Percentiles rank a stretch among this genome's conserved stretches.
These are phyloP conservation scores for Saposhnikovia divaricata DNA, from an alignment of 129 eudicot species.

Conservation along the genomic window DNA sequence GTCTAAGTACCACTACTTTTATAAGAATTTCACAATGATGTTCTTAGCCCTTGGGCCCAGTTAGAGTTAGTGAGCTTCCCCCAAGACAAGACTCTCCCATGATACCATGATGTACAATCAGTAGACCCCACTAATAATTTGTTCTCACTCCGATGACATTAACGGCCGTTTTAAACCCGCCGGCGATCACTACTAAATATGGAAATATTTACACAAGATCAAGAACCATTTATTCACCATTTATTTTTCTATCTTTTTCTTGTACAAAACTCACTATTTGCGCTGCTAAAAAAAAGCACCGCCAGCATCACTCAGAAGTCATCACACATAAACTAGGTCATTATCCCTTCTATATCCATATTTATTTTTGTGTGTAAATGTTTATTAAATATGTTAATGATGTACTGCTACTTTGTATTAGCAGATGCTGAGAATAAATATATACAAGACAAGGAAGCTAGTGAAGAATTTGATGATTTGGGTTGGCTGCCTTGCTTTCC, in stretches of 20 bases:
- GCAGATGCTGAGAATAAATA: constrained; percentile 27
- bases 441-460: constrained; percentile 21
- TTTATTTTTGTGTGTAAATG: neutral
- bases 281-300: neutral
- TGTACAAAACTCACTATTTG: neutral
- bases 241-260: neutral
- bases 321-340: neutral
- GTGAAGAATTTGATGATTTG: constrained; percentile 30
- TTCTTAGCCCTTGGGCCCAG: neutral
- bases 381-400: neutral
- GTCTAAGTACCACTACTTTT: neutral
- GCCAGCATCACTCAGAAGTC: neutral
- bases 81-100: neutral
- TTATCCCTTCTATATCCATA: neutral
- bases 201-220: neutral
- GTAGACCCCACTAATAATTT: neutral
- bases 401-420: neutral
- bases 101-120: neutral
- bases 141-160: neutral
- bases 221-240: neutral
- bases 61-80: neutral
- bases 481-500: constrained; percentile 87
- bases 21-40: no score
- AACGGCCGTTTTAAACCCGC: neutral
- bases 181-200: neutral